These are phyloP conservation scores for Sphaerulina populicola DNA, from an alignment of 2,329 filamentous ascomycete species.

Conservation along the genomic window DNA sequence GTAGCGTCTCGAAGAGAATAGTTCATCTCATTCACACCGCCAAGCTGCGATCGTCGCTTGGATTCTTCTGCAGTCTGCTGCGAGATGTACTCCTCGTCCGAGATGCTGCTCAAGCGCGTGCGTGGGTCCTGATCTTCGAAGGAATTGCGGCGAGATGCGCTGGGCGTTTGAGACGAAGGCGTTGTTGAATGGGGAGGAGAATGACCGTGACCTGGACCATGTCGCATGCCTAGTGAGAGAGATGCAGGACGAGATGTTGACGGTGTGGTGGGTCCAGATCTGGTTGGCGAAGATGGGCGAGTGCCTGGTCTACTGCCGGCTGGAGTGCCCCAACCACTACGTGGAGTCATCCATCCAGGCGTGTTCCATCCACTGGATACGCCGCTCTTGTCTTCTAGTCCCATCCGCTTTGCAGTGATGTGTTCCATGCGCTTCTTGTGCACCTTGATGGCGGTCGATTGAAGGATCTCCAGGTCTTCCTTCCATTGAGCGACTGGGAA, in stretches of 20 bases:
- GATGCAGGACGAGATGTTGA: constrained; percentile 16
- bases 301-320: constrained; percentile 27
- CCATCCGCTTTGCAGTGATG: constrained; percentile 28
- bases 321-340: constrained; percentile 37
- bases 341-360: constrained; percentile 34
- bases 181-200: constrained; percentile 13
- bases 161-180: constrained; percentile 7
- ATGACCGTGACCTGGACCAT: constrained; percentile 28
- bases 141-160: constrained; percentile 24
- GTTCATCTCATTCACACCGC: constrained; percentile 24
- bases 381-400: constrained; percentile 26
- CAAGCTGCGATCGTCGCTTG: constrained; percentile 27
- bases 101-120: constrained; percentile 22
- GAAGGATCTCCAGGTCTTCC: constrained; percentile 55
- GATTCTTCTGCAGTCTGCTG: constrained; percentile 27
- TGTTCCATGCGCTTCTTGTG: constrained; percentile 43
- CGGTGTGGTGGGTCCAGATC: constrained; percentile 25
- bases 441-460: constrained; percentile 52
- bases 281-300: constrained; percentile 28
- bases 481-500: constrained; percentile 62
- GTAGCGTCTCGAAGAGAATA: constrained; percentile 28
- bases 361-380: constrained; percentile 31
- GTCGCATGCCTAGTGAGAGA: constrained; percentile 28
- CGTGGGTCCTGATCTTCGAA: constrained; percentile 20
- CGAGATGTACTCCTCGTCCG: constrained; percentile 31